These are phyloP conservation scores for Ceratorhiza oryzae-sativae DNA, from an alignment of 1,284 basidiomycete species.

Conservation along the genomic window DNA sequence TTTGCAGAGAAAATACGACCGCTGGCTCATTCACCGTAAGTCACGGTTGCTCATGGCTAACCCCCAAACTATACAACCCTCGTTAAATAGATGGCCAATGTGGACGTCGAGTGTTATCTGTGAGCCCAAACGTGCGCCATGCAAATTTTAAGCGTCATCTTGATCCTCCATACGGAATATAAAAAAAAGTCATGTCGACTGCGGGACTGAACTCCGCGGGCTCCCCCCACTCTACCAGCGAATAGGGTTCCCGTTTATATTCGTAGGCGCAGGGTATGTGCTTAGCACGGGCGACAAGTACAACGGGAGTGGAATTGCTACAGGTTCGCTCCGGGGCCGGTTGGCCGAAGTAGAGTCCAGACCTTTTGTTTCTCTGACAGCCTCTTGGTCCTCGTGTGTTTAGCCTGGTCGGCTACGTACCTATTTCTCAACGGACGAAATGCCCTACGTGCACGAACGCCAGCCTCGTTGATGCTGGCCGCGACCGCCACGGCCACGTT, in stretches of 20 bases:
- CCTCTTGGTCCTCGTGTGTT: constrained; percentile 2
- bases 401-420: constrained; percentile 60
- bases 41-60: background rate
- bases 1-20: constrained; percentile 11
- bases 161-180: no score
- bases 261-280: constrained; percentile 57
- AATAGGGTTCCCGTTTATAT: constrained; percentile 57
- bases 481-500: constrained; percentile 51
- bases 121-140: constrained; percentile 6
- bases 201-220: constrained; percentile 19
- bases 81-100: constrained; percentile 33
- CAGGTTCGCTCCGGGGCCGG: constrained; percentile 49
- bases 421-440: constrained; percentile 54
- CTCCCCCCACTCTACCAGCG: constrained; percentile 46
- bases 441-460: constrained; percentile 51
- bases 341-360: no score
- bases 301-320: constrained; percentile 58
- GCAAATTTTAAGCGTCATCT: no score
- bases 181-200: constrained; percentile 35
- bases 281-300: constrained; percentile 53
- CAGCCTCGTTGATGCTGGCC: constrained; percentile 51
- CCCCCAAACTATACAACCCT: no score
- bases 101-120: constrained; percentile 30
- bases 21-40: constrained; percentile 34
- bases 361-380: background rate